Base-by-base conservation (phyloP, 192 early-diverging fungal species). In the Spizellomyces punctatus region DNA sequence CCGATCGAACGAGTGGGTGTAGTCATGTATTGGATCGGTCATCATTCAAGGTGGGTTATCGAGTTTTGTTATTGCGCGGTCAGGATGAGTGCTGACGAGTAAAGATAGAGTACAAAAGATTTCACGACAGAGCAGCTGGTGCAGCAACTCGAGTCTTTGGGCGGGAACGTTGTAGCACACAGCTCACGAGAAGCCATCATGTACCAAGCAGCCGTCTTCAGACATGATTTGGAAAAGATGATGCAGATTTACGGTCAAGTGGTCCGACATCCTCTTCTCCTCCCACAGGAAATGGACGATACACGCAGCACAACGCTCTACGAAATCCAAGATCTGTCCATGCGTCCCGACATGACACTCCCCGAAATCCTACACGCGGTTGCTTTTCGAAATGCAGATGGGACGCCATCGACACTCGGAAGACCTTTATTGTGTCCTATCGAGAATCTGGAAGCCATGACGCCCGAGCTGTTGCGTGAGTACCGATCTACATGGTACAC, bases 151-250 rank as follows among this genome's bases (percentile, higher is more conserved):
- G 96, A 97, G 69, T 85, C 89, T 46, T 81, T 97, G 16, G 95
- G 97, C 10, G 95, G 94, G 16, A 95, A 94, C 58, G 86, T 97
- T 14, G 89, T 92, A 83, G 91, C 95, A 66, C 92, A 94, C 17
- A 90, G 90, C 56, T 91, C 93, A 21, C 89, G 95, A 43, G 97
- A 99, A 76, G 85, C 91, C 61, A 95, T 99, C 79, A 94, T 95
- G 89, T 99, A 97, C 76, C 95, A 96, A 75, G 90, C 92, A 6
- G 89, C 93, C 6, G 89, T 99, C 22, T 95, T 99, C 73, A 88
- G 85, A 5, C 87, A 93, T 69, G 94, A 96, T 78, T 70, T 95
- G 21, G 75, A 80, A 1, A 81, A 86, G 17, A 88, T 93, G n/a
- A 57, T 96, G 46, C 66, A 83, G 12, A 79, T 95, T 21, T 86